Conservation (phyloP, 495 filamentous ascomycete species). For the Lindgomyces ingoldianus region DNA sequence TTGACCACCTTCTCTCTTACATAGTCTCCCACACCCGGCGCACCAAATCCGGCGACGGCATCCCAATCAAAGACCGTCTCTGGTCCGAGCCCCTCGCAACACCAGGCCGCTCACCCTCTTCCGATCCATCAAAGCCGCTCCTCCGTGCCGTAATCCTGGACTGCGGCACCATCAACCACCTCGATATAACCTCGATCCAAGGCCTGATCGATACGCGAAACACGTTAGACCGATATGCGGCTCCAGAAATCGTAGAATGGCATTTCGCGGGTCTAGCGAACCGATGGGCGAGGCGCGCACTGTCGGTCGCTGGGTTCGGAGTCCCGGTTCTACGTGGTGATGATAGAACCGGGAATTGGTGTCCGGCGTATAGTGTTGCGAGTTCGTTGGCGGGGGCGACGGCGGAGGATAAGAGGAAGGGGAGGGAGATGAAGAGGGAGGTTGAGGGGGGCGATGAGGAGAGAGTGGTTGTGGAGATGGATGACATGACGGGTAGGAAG, state of each 20-base stretch:
- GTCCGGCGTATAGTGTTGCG: constrained; percentile 16
- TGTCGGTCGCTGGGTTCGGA: constrained; percentile 17
- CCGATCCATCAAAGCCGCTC: not conserved
- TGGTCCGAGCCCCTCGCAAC: constrained; percentile 7
- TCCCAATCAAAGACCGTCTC: constrained; percentile 12
- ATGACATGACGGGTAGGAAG: not conserved
- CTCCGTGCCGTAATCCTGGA: constrained; percentile 20
- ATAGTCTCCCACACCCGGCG: constrained; percentile 12
- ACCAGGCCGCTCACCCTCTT: too few relatives aligned
- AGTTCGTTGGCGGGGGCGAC: constrained; percentile 21
- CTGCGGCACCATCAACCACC: constrained; percentile 9
- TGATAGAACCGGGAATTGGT: constrained; percentile 16
- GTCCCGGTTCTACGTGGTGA: not conserved
- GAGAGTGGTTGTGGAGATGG: not conserved
- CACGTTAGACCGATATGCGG: constrained; percentile 12
- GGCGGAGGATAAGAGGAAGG: not conserved
- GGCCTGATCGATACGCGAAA: constrained; percentile 15
- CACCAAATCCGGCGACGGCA: constrained; percentile 10
- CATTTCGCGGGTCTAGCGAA: constrained; percentile 21
- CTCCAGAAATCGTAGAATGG: constrained; percentile 14
- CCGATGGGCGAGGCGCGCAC: constrained; percentile 13
- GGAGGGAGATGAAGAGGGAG: not conserved
- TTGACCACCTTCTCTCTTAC: constrained; percentile 16
- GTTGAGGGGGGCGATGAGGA: constrained; percentile 12
- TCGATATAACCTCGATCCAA: constrained; percentile 13